Evolutionary conservation across 371 early-diverging fungal species (phyloP).

Genomic region (Synchytrium microbalum): DNA sequence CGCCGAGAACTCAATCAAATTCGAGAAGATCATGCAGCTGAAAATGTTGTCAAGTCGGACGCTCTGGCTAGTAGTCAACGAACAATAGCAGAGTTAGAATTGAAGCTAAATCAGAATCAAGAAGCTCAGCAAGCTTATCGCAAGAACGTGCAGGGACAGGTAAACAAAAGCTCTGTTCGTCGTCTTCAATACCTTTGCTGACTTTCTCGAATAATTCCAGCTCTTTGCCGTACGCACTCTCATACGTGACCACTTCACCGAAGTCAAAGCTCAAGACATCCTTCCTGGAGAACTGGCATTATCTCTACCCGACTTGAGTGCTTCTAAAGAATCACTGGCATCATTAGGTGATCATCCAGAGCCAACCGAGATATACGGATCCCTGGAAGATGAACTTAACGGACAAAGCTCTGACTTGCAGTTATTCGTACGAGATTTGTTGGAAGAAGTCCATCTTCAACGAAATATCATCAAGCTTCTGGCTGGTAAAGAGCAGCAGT

Average conservation of each 20-base stretch:
- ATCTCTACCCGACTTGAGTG: too few relatives aligned
- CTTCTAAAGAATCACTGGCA: background rate
- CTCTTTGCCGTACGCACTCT: constrained; percentile 7
- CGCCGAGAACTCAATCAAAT: background rate
- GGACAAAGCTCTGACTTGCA: constrained; percentile 9
- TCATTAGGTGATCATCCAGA: background rate
- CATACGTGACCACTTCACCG: constrained; percentile 10
- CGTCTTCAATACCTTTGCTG: too few relatives aligned
- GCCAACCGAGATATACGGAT: background rate
- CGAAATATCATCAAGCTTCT: constrained; percentile 10
- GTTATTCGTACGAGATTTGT: constrained; percentile 9
- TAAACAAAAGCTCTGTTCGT: too few relatives aligned
- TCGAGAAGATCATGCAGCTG: constrained; percentile 1
- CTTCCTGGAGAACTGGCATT: too few relatives aligned
- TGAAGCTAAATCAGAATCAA: too few relatives aligned
- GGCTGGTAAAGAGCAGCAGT: constrained; percentile 8
- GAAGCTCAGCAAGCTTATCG: too few relatives aligned
- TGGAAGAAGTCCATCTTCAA: constrained; percentile 13
- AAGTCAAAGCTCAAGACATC: too few relatives aligned
- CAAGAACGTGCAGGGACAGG: too few relatives aligned
- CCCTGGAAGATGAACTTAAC: constrained; percentile 14
- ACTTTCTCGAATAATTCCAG: background rate
- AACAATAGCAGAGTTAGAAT: too few relatives aligned
- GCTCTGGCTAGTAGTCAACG: too few relatives aligned
- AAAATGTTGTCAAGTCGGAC: too few relatives aligned